Conservation (phyloP, 1,139 yeast species). For the Yamadazyma diddensiae region DNA sequence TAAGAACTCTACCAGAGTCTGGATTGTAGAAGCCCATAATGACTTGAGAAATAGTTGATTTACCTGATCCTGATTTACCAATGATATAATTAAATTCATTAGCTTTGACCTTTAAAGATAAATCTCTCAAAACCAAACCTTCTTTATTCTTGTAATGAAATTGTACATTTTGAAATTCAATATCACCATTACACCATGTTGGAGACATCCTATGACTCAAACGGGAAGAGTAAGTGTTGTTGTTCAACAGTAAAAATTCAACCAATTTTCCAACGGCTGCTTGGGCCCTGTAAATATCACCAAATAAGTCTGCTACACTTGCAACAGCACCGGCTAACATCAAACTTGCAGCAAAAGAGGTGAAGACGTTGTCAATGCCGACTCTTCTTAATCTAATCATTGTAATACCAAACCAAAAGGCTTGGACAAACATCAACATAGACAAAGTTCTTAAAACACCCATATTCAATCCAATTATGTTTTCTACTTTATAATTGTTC, state of each 20-base stretch:
- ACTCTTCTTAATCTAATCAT: conserved; percentile 53
- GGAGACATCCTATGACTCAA: conserved; percentile 22
- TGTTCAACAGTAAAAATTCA: conserved; percentile 16
- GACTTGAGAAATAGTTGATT: conserved; percentile 72
- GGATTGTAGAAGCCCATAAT: conserved; percentile 57
- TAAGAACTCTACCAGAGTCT: conserved; percentile 58
- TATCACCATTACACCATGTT: conserved; percentile 36
- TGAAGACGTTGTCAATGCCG: conserved; percentile 61
- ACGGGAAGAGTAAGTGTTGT: conserved; percentile 12
- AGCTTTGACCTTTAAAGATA: conserved; percentile 44
- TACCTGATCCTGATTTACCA: conserved; percentile 91
- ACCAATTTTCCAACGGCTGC: conserved; percentile 52
- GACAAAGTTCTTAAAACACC: conserved; percentile 57
- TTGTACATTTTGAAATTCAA: conserved; percentile 49
- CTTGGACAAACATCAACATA: conserved; percentile 80
- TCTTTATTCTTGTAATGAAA: conserved; percentile 65
- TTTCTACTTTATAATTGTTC: conserved; percentile 46
- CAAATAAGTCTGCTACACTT: conserved; percentile 49
- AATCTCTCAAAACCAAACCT: conserved; percentile 41
- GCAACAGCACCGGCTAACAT: conserved; percentile 61
- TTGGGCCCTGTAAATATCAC: conserved; percentile 58
- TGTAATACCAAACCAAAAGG: conserved; percentile 83
- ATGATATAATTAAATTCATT: conserved; percentile 59
- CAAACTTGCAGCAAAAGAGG: conserved; percentile 81
- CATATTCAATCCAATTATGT: conserved; percentile 54